These are phyloP conservation scores for Sanghuangporus weigelae DNA, from an alignment of 1,284 basidiomycete species.

Conservation along the genomic window DNA sequence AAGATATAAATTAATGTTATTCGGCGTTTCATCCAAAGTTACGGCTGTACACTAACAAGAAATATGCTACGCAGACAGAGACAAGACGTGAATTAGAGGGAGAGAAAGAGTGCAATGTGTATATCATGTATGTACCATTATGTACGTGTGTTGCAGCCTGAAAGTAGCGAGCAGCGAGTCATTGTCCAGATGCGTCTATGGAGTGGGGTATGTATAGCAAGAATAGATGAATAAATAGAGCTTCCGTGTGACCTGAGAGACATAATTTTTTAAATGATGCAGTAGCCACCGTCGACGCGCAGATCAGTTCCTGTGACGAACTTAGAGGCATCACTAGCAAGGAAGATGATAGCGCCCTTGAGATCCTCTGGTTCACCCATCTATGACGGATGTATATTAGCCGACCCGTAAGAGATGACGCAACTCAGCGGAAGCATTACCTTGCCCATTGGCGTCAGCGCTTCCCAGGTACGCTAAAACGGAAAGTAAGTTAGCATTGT, in stretches of 20 bases:
- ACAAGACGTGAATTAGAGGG: too few species aligned
- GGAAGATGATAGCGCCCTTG: constrained; percentile 79
- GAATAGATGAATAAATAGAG: not conserved
- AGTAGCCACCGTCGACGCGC: constrained; percentile 85
- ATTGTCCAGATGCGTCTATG: not conserved
- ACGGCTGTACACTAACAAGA: not conserved
- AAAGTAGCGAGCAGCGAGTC: not conserved
- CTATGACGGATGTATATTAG: constrained; percentile 28
- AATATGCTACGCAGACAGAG: not conserved
- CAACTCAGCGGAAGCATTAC: constrained; percentile 34
- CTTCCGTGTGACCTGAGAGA: not conserved
- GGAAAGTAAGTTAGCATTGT: constrained; percentile 14
- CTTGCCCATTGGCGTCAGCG: constrained; percentile 84
- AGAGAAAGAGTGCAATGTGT: not conserved
- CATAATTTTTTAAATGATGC: constrained; percentile 42
- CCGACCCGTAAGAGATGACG: not conserved
- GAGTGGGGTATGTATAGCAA: constrained; percentile 2
- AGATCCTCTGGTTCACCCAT: constrained; percentile 77
- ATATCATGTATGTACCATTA: not conserved
- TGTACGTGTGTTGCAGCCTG: not conserved
- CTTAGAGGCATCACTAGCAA: constrained; percentile 79
- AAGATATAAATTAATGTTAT: constrained; percentile 1
- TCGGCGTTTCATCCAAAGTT: not conserved
- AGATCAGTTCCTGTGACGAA: constrained; percentile 86
- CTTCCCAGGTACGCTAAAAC: constrained; percentile 79